Base-by-base conservation (phyloP, 1,284 basidiomycete genomes). In the Sanguinoderma infundibulare region DNA sequence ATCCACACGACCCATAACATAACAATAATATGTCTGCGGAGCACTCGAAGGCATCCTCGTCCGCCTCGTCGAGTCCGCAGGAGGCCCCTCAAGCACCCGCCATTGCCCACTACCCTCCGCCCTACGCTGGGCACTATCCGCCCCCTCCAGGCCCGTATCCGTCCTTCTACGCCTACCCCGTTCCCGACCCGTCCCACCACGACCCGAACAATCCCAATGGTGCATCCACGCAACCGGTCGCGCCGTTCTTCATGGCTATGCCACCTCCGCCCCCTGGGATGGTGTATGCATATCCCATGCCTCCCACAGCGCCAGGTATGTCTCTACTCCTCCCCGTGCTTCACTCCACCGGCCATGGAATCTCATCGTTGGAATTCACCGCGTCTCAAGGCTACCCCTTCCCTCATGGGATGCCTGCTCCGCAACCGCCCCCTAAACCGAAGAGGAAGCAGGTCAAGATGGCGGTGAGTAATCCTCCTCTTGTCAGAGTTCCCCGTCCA, bases 391-490 rank as follows among this genome's bases (percentile, higher is more conserved):
- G 73, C 44, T 78, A 77, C 67, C 74, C 73, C 44, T 77, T 74
- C 63, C 59, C 70, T 58, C 70, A 74, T 59, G 61, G 69, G 55
- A 26, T 68, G 10, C 65, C 62, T 24, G 57, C 64, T 5, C 66
- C 71, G 53, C 51, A 69, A 51, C 68, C 69, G 30, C 53, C 68
- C 7, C 74, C 74, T 46, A 80, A 79, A 54, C 78, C 87, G 2
- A 95, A 95, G 75, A 88, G 92, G 61, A 92, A 87, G 71, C 93
- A 95, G 74, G 92, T 95, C 61, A 95, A 95, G 79, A 94, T 93
- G 86, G 92, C 92, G 59, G 89, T 91, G 72, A 77, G 88, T 79
- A 40, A 44, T 53, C 57, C 59, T 22, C 5, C 53, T 58, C 55
- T 47, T 55, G 54, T 61, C 38, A 53, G 67, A 15, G 20, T 32